Base-by-base conservation (phyloP, 345 rosid species). In the Aethionema arabicum region DNA sequence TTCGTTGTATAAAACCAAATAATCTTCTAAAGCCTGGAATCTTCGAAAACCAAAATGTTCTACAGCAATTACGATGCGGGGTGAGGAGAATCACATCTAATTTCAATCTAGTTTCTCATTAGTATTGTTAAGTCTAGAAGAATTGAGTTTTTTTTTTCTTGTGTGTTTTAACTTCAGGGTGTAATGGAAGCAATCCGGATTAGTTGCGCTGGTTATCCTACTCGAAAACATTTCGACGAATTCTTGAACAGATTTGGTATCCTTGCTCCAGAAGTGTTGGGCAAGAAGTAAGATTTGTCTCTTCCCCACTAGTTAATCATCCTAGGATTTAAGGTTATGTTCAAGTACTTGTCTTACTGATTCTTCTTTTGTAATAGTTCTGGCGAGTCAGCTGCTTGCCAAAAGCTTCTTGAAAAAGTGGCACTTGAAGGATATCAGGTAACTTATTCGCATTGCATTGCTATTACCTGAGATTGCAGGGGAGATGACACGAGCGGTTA, bases 121-220 rank as follows among this genome's bases (percentile, higher is more conserved):
- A 30, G 33, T 36, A 31, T 31, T 7, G 11, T 57, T 63, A 41
- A 11, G 13, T 61, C 52, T 32, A 0, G 33, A 56, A 50, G 48
- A 56, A 42, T 70, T 70, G 21, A 42, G 4, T 27, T 11, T 33
- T 27, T 38, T 27, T 40, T 31, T 54, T 3, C 27, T 6, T 43
- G 32, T 49, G 27, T 21, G 33, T 36, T 37, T 50, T 68, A 21
- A 63, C 63, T 32, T 61, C 73, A 93, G 99, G 97, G 99, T 59
- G 99, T 93, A 56, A 87, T 93, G 99, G 97, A 93, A 74, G 99
- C 99, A 72, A 93, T 93, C 58, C 79, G 99, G 82, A 93, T 93
- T 59, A 93, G 99, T 77, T 85, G 95, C 77, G 99, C 99, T 13
- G 99, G 99, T 10, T 90, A 83, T 76, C 99, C 99, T 47, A 93